A percentile compares a stretch with the other conserved stretches of the same genome.
These are phyloP conservation scores for Fomitopsis pulvina DNA, from an alignment of 768 basidiomycete species.

Conservation along the genomic window DNA sequence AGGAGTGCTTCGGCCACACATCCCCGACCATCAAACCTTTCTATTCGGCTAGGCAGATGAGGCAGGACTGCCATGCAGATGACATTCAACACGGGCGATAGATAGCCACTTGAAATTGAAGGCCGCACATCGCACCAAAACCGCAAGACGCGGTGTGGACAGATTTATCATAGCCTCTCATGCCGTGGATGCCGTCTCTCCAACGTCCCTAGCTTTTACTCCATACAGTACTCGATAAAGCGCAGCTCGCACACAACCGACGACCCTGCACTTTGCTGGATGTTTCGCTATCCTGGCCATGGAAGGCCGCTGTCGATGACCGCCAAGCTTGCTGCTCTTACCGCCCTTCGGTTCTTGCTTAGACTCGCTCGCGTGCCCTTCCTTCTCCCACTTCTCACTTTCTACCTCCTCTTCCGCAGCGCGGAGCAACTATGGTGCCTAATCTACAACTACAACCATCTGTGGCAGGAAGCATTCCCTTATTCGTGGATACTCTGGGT, in stretches of 20 bases:
- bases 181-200: no score
- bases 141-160: no score
- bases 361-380: not conserved
- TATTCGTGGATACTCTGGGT: not conserved
- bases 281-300: not conserved
- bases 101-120: no score
- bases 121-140: no score
- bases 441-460: not conserved
- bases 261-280: not conserved
- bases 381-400: not conserved
- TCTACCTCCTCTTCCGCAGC: not conserved
- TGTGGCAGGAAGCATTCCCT: constrained; percentile 2
- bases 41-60: no score
- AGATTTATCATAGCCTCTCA: no score
- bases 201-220: no score
- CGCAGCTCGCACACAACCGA: not conserved
- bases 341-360: not conserved
- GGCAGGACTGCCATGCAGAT: no score
- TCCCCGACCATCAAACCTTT: no score
- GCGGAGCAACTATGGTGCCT: not conserved
- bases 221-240: no score
- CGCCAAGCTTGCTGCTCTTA: not conserved
- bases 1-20: no score
- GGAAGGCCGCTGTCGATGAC: not conserved
- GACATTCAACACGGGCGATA: no score